phyloP scores from a whole-genome alignment of 805 yeast genomes.

The Candida germanica region DNA sequence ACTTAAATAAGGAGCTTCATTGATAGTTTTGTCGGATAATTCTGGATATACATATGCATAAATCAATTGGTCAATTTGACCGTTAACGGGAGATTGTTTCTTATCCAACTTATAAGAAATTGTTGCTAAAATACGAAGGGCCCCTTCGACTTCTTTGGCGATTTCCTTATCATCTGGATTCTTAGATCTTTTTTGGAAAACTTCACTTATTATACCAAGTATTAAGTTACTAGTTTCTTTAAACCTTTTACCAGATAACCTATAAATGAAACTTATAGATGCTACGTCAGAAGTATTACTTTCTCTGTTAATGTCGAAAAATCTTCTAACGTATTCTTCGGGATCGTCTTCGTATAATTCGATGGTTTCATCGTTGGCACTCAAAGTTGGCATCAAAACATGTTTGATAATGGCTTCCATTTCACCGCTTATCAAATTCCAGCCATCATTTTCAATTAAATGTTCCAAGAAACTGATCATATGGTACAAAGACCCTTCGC shows the following conservation, averaged over 20 bases:
- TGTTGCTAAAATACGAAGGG: conserved; percentile 40
- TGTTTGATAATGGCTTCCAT: conserved; percentile 40
- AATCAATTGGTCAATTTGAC: conserved; percentile 38
- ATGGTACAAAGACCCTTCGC: conserved; percentile 39
- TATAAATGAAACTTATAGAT: conserved; percentile 44
- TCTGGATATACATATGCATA: conserved; percentile 41
- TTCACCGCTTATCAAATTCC: conserved; percentile 34
- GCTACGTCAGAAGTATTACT: conserved; percentile 49
- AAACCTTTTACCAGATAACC: conserved; percentile 35
- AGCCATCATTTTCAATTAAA: conserved; percentile 37
- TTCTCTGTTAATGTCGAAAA: conserved; percentile 46
- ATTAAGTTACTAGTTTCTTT: conserved; percentile 35
- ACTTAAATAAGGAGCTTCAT: conserved; percentile 38
- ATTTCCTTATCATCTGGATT: conserved; percentile 22
- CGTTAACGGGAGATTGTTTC: conserved; percentile 34
- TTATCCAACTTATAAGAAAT: conserved; percentile 36
- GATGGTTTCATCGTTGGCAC: conserved; percentile 35
- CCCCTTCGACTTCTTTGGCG: conserved; percentile 42
- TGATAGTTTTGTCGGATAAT: conserved; percentile 26
- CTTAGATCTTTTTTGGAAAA: conserved; percentile 31
- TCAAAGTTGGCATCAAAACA: conserved; percentile 40
- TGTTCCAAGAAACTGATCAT: conserved; percentile 44
- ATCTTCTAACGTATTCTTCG: conserved; percentile 44
- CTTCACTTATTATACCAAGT: conserved; percentile 30
- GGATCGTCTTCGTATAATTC: conserved; percentile 46